phyloP scores from a whole-genome alignment of 140 eudicot genomes.

The Flaveria floridana region DNA sequence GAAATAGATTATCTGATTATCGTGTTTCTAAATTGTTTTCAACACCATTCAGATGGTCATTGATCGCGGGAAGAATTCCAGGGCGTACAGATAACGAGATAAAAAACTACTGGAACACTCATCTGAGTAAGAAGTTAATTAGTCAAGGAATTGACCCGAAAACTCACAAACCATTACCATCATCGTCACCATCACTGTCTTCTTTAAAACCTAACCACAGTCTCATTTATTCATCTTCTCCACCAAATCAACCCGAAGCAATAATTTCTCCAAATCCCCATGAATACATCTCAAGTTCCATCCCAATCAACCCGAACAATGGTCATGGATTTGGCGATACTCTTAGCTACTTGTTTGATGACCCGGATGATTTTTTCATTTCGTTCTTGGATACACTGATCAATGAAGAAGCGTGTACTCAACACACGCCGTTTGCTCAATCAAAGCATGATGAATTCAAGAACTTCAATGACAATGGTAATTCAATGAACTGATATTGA shows the following conservation, averaged over 20 bases:
- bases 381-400: constrained; percentile 63
- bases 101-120: constrained; percentile 78
- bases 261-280: not conserved
- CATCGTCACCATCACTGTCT: constrained; percentile 24
- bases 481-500: constrained; percentile 8
- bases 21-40: not conserved
- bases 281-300: constrained; percentile 23
- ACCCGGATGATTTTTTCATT: constrained; percentile 44
- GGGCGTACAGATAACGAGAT: constrained; percentile 73
- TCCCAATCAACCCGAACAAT: not conserved
- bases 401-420: constrained; percentile 47
- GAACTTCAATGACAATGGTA: not conserved
- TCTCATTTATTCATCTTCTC: not conserved
- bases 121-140: constrained; percentile 60
- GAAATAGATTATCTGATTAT: not conserved
- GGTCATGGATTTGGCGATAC: not conserved
- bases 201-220: constrained; percentile 10
- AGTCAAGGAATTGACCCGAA: constrained; percentile 74
- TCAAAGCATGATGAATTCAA: constrained; percentile 8
- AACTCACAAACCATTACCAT: constrained; percentile 56
- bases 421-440: constrained; percentile 16
- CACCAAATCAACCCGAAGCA: not conserved
- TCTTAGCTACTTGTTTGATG: constrained; percentile 31
- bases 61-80: constrained; percentile 75
- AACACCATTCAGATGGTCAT: constrained; percentile 48